phyloP scores from a whole-genome alignment of 1,284 basidiomycete genomes.

The Entoloma clypeatum region DNA sequence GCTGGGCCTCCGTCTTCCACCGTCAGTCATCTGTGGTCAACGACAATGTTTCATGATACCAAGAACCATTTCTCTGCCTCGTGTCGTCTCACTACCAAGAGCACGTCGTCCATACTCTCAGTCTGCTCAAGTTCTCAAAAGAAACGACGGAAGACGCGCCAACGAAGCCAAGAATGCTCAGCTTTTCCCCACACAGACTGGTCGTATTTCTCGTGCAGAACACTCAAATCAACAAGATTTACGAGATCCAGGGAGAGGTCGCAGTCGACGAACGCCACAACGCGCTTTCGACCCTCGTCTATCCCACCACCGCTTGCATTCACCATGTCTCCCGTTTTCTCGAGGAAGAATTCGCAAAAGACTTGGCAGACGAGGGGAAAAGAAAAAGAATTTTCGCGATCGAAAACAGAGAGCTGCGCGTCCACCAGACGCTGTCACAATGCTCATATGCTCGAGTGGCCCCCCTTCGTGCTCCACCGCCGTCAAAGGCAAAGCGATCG shows the following conservation, averaged over 20 bases:
- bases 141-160: conserved; percentile 13
- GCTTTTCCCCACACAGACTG: background rate
- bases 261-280: too few relatives aligned
- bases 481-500: conserved; percentile 4
- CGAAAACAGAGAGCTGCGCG: too few relatives aligned
- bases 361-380: too few relatives aligned
- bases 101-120: conserved; percentile 1
- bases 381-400: too few relatives aligned
- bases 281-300: background rate
- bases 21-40: conserved; percentile 28
- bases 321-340: too few relatives aligned
- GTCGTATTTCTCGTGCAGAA: too few relatives aligned
- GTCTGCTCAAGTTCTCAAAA: conserved; percentile 2
- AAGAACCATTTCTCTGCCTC: conserved; percentile 8
- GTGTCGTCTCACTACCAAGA: conserved; percentile 5
- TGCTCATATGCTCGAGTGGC: conserved; percentile 10
- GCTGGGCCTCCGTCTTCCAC: conserved; percentile 52
- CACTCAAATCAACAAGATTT: too few relatives aligned
- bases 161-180: background rate
- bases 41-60: conserved; percentile 17
- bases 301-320: too few relatives aligned
- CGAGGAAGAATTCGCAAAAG: too few relatives aligned
- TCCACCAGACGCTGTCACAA: too few relatives aligned
- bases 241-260: too few relatives aligned
- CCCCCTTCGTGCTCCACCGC: conserved; percentile 11